These are phyloP conservation scores for Microsporum audouinii DNA, from an alignment of 2,329 filamentous ascomycete genomes.

Conservation along the genomic window DNA sequence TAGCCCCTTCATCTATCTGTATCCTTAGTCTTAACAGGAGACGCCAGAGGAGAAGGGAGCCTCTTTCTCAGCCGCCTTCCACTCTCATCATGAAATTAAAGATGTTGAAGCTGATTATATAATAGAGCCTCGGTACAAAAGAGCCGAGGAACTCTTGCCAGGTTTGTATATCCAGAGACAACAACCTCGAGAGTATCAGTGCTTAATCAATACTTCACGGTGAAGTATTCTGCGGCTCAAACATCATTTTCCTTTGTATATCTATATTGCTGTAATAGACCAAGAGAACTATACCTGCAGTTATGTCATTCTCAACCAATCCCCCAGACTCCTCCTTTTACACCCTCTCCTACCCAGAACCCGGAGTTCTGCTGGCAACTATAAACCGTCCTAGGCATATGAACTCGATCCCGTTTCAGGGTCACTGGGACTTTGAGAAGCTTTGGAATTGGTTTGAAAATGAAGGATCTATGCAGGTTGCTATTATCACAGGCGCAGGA, in stretches of 20 bases:
- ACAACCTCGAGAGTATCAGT: not conserved
- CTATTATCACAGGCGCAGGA: conserved; percentile 33
- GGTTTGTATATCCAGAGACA: too few species aligned
- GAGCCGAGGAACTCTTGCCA: not conserved
- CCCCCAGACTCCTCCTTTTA: conserved; percentile 16
- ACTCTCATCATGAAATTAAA: not conserved
- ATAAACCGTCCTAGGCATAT: conserved; percentile 31
- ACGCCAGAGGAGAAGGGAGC: not conserved
- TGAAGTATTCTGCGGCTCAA: not conserved
- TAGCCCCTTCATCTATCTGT: not conserved
- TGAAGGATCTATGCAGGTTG: conserved; percentile 31
- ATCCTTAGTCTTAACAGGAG: not conserved
- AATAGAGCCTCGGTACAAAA: not conserved
- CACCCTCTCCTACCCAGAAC: conserved; percentile 30
- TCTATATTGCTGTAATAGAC: not conserved
- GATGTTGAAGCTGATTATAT: not conserved
- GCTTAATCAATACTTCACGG: not conserved
- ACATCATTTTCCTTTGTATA: not conserved
- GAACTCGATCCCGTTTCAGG: conserved; percentile 31
- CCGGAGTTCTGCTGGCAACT: conserved; percentile 35
- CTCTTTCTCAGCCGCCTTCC: not conserved
- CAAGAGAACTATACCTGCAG: not conserved
- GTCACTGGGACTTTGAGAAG: conserved; percentile 30
- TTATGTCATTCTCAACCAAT: conserved; percentile 10
- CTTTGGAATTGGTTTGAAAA: conserved; percentile 34